phyloP scores from a whole-genome alignment of 148 eudicot species.

The Spergularia marina region DNA sequence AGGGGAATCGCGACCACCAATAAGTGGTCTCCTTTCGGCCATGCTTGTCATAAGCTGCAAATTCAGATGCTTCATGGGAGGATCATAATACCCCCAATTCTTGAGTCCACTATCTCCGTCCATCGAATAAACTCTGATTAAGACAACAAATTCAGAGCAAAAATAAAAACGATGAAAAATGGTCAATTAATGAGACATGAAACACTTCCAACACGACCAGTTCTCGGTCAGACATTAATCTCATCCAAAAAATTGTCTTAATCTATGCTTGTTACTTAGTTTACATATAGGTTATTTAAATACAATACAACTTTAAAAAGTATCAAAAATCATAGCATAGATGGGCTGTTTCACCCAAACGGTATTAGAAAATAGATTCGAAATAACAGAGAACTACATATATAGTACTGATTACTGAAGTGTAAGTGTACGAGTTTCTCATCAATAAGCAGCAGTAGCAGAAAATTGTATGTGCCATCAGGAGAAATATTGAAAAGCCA shows the following conservation, averaged over 20 bases:
- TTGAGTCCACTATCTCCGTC: conserved; percentile 42
- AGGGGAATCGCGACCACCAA: conserved; percentile 31
- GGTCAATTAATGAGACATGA: conserved; percentile 17
- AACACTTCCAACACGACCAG: conserved; percentile 15
- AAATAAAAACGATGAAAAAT: neutral
- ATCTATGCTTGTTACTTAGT: too few species aligned
- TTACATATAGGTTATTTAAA: too few species aligned
- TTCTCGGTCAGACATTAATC: conserved; percentile 18
- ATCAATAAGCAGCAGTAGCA: too few species aligned
- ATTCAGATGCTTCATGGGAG: conserved; percentile 30
- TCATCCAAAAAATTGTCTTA: neutral
- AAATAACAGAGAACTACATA: too few species aligned
- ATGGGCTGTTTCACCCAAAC: too few species aligned
- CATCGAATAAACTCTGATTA: conserved; percentile 25
- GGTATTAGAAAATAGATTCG: too few species aligned
- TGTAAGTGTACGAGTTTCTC: too few species aligned
- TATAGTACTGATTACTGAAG: too few species aligned
- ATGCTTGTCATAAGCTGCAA: conserved; percentile 38
- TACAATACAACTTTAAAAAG: too few species aligned
- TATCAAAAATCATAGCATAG: too few species aligned
- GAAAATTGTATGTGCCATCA: too few species aligned
- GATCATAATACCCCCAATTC: conserved; percentile 47
- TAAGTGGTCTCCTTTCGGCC: conserved; percentile 34
- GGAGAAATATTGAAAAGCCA: too few species aligned
- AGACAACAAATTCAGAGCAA: neutral